These are phyloP conservation scores for Fusarium torreyae DNA, from an alignment of 2,329 filamentous ascomycete genomes.

Conservation along the genomic window DNA sequence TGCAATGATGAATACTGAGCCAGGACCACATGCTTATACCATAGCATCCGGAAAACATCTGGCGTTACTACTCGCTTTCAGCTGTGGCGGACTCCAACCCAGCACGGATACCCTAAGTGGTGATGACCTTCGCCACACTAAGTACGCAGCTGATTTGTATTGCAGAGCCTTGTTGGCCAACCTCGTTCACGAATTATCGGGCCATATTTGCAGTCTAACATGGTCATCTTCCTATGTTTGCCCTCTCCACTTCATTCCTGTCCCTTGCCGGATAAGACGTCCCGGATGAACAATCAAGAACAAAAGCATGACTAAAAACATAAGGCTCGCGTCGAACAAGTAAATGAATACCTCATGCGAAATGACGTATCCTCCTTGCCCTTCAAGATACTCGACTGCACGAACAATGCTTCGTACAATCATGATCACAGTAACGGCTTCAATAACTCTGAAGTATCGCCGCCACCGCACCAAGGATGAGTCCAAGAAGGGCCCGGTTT, in stretches of 20 bases:
- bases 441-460: slow-evolving; percentile 52
- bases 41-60: too few species aligned
- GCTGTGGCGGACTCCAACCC: too few species aligned
- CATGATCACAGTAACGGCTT: slow-evolving; percentile 57
- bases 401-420: slow-evolving; percentile 63
- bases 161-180: too few species aligned
- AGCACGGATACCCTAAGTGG: too few species aligned
- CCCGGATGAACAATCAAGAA: slow-evolving; percentile 45
- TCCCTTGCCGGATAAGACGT: not conserved
- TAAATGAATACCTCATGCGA: slow-evolving; percentile 60
- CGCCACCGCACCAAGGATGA: slow-evolving; percentile 49
- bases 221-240: not conserved
- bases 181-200: too few species aligned
- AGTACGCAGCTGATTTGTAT: too few species aligned
- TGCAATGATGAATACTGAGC: too few species aligned
- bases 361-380: slow-evolving; percentile 58
- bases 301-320: slow-evolving; percentile 59
- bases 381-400: slow-evolving; percentile 63
- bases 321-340: slow-evolving; percentile 61
- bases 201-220: not conserved
- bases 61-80: too few species aligned
- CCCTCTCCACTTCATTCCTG: not conserved
- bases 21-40: too few species aligned
- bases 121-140: too few species aligned
- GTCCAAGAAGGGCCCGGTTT: slow-evolving; percentile 16